phyloP scores from a whole-genome alignment of 192 early-diverging fungal genomes.

The Backusella tarrabulga region DNA sequence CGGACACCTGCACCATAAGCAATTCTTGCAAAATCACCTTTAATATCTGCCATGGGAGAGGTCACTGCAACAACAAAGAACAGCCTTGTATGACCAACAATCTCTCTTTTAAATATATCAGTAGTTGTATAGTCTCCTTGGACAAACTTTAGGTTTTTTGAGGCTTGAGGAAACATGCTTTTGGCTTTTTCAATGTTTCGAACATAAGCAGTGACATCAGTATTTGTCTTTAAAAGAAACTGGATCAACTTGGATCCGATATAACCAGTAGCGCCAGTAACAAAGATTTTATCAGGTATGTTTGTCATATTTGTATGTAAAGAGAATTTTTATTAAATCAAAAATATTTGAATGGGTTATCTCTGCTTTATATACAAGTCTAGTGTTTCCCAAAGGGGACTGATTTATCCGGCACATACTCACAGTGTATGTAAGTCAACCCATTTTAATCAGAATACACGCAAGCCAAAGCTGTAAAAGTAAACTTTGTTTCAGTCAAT shows the following conservation, averaged over 20 bases:
- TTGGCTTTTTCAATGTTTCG: conserved; percentile 13
- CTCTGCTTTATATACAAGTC: not conserved
- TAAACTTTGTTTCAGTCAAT: not conserved
- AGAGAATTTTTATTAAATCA: not conserved
- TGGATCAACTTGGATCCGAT: conserved; percentile 14
- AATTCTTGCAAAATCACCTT: not conserved
- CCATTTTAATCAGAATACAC: not conserved
- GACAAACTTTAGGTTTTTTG: not conserved
- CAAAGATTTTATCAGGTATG: conserved; percentile 15
- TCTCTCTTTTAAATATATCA: not conserved
- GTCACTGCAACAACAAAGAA: conserved; percentile 7
- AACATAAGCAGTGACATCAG: conserved; percentile 10
- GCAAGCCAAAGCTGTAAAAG: not conserved
- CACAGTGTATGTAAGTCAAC: not conserved
- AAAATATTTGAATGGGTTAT: not conserved
- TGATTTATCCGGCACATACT: not conserved
- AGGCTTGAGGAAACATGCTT: conserved; percentile 2
- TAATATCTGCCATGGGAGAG: not conserved
- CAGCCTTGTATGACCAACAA: conserved; percentile 20
- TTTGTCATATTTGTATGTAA: not conserved
- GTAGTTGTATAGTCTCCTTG: conserved; percentile 15
- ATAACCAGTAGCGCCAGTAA: conserved; percentile 22
- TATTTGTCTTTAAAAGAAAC: not conserved
- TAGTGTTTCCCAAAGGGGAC: not conserved
- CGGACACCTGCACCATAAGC: conserved; percentile 24